A percentile compares a stretch with the other conserved stretches of the same genome.
phyloP scores from a whole-genome alignment of 2,329 filamentous ascomycete genomes.

The Aureobasidium sp. region DNA sequence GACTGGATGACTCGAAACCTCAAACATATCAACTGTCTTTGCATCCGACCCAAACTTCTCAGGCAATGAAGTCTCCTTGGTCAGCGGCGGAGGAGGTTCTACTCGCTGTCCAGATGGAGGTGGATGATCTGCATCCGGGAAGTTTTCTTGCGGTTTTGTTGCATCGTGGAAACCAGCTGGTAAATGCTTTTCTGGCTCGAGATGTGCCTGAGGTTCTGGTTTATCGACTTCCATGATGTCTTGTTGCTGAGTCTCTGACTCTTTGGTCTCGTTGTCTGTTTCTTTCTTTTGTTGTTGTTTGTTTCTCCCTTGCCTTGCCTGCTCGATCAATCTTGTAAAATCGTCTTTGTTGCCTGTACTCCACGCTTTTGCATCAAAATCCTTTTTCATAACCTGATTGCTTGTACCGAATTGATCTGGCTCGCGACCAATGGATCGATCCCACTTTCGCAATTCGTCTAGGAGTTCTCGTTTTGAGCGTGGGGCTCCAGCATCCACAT shows the following conservation, averaged over 20 bases:
- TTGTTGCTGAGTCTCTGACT: neutral
- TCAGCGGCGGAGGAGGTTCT: conserved; percentile 16
- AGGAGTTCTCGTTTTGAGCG: conserved; percentile 65
- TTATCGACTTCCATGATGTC: neutral
- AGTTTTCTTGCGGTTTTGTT: neutral
- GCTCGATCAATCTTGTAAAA: conserved; percentile 73
- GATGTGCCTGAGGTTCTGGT: neutral
- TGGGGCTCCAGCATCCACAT: conserved; percentile 75
- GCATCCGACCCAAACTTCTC: conserved; percentile 21
- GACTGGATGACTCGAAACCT: conserved; percentile 35
- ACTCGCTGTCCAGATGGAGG: conserved; percentile 13
- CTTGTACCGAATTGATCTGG: conserved; percentile 34
- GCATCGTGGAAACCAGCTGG: conserved; percentile 9
- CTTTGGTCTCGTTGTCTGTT: neutral
- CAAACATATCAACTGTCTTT: conserved; percentile 37
- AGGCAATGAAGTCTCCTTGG: conserved; percentile 19
- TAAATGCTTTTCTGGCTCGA: conserved; percentile 20
- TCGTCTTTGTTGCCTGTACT: conserved; percentile 62
- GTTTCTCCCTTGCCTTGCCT: conserved; percentile 51
- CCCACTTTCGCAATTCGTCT: conserved; percentile 77
- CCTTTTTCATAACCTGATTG: conserved; percentile 65
- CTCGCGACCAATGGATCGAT: conserved; percentile 63
- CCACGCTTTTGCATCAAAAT: conserved; percentile 78
- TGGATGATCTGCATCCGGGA: neutral
- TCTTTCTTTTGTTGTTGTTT: conserved; percentile 20